Percentiles rank a stretch among this genome's conserved stretches.
These are phyloP conservation scores for Coniochaeta sp. DNA, from an alignment of 2,329 filamentous ascomycete species.

Conservation along the genomic window DNA sequence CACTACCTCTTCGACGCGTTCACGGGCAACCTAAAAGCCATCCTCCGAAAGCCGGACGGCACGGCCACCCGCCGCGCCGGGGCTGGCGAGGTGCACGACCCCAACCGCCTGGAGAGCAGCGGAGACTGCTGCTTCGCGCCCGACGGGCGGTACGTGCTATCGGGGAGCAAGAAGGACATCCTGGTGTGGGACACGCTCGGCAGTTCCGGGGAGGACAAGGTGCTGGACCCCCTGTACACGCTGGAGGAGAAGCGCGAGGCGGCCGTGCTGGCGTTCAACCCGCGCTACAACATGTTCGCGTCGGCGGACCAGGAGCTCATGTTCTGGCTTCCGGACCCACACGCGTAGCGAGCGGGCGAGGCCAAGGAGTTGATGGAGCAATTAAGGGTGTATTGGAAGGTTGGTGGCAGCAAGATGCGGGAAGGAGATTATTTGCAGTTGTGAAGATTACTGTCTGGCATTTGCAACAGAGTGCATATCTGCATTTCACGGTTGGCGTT, in stretches of 20 bases:
- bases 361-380: neutral
- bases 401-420: neutral
- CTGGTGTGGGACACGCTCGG: constrained; percentile 79
- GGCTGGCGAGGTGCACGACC: constrained; percentile 40
- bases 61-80: constrained; percentile 45
- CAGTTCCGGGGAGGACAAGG: constrained; percentile 44
- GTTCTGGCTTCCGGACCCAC: constrained; percentile 70
- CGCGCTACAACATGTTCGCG: constrained; percentile 84
- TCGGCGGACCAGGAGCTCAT: constrained; percentile 80
- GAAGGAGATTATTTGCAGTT: neutral
- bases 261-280: constrained; percentile 80
- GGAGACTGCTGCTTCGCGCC: constrained; percentile 85
- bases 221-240: constrained; percentile 56
- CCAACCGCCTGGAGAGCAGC: constrained; percentile 42
- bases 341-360: constrained; percentile 27
- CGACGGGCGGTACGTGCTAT: constrained; percentile 82
- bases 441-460: no score
- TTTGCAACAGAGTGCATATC: neutral
- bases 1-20: constrained; percentile 96
- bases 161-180: constrained; percentile 68
- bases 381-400: neutral
- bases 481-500: neutral
- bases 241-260: constrained; percentile 61
- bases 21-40: constrained; percentile 70
- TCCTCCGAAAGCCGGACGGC: constrained; percentile 53